A percentile compares a stretch with the other conserved stretches of the same genome.
phyloP scores from a whole-genome alignment of 768 basidiomycete genomes.

The Phlegmacium glaucopus region DNA sequence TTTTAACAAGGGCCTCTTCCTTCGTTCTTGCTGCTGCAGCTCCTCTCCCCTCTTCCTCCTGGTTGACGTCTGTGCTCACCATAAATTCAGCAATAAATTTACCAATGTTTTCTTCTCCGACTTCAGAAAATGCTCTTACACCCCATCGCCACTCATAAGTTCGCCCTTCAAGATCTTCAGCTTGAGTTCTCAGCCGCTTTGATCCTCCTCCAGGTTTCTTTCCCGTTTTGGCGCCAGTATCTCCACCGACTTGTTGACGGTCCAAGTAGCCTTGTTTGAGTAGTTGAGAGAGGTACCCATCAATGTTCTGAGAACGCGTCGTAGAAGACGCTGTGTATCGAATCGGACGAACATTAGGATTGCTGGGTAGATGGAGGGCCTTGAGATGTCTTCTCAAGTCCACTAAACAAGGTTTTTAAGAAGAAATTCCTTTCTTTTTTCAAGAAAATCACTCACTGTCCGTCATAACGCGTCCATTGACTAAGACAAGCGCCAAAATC shows the following conservation, averaged over 20 bases:
- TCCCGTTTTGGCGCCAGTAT: slow-evolving; percentile 31
- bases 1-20: slow-evolving; percentile 36
- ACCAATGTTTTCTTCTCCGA: slow-evolving; percentile 75
- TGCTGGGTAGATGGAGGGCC: slow-evolving; percentile 58
- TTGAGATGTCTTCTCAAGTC: slow-evolving; percentile 71
- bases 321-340: slow-evolving; percentile 49
- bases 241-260: slow-evolving; percentile 50
- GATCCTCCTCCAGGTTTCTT: slow-evolving; percentile 45
- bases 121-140: slow-evolving; percentile 70
- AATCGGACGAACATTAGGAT: slow-evolving; percentile 34
- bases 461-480: slow-evolving; percentile 66
- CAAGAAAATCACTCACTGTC: slow-evolving; percentile 55
- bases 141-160: slow-evolving; percentile 87
- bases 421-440: slow-evolving; percentile 2
- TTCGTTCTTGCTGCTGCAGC: slow-evolving; percentile 9
- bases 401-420: slow-evolving; percentile 37
- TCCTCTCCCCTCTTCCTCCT: slow-evolving; percentile 34
- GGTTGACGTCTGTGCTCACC: slow-evolving; percentile 37
- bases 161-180: slow-evolving; percentile 36
- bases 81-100: slow-evolving; percentile 81
- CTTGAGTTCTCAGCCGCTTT: slow-evolving; percentile 43
- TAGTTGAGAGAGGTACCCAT: slow-evolving; percentile 62
- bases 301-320: slow-evolving; percentile 51
- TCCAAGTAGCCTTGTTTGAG: slow-evolving; percentile 79
- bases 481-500: slow-evolving; percentile 81